These are phyloP conservation scores for Cladorrhinum samala DNA, from an alignment of 495 filamentous ascomycete genomes.

Conservation along the genomic window DNA sequence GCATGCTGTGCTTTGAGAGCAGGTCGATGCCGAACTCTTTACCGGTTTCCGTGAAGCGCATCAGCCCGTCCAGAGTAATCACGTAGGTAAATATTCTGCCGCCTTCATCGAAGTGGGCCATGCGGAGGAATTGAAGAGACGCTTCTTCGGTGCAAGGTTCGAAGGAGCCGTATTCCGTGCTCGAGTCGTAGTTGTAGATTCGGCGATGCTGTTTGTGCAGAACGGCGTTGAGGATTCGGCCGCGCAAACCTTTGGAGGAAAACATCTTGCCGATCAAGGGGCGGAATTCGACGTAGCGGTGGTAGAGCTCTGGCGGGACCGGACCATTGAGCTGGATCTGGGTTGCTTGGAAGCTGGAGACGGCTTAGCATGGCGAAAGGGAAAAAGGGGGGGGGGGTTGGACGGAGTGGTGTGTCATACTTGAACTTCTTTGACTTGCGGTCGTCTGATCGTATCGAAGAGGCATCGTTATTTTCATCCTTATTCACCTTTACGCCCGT, in stretches of 20 bases:
- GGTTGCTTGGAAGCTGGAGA: constrained; percentile 78
- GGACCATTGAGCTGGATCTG: constrained; percentile 84
- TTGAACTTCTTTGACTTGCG: constrained; percentile 64
- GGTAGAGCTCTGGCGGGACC: constrained; percentile 70
- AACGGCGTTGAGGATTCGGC: constrained; percentile 71
- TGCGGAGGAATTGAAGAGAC: constrained; percentile 71
- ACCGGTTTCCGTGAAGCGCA: constrained; percentile 90
- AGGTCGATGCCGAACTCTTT: constrained; percentile 92
- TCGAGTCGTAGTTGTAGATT: constrained; percentile 78
- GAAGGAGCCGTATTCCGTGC: constrained; percentile 60
- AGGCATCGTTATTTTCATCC: constrained; percentile 31
- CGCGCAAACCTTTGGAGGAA: constrained; percentile 63
- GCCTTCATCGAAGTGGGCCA: constrained; percentile 79
- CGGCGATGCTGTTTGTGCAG: constrained; percentile 84
- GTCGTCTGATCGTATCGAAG: constrained; percentile 19
- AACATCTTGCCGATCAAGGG: constrained; percentile 91
- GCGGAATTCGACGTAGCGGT: constrained; percentile 86
- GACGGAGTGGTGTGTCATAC: constrained; percentile 43
- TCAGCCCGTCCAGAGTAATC: constrained; percentile 74
- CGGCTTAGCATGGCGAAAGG: constrained; percentile 3
- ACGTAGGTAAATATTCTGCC: constrained; percentile 89
- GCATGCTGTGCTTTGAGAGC: constrained; percentile 90
- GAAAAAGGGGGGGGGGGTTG: no score
- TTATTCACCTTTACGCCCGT: constrained; percentile 64
- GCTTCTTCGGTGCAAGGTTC: constrained; percentile 52